A percentile compares a stretch with the other conserved stretches of the same genome.
phyloP scores from a whole-genome alignment of 2,329 filamentous ascomycete genomes.

The Colletotrichum siamense region DNA sequence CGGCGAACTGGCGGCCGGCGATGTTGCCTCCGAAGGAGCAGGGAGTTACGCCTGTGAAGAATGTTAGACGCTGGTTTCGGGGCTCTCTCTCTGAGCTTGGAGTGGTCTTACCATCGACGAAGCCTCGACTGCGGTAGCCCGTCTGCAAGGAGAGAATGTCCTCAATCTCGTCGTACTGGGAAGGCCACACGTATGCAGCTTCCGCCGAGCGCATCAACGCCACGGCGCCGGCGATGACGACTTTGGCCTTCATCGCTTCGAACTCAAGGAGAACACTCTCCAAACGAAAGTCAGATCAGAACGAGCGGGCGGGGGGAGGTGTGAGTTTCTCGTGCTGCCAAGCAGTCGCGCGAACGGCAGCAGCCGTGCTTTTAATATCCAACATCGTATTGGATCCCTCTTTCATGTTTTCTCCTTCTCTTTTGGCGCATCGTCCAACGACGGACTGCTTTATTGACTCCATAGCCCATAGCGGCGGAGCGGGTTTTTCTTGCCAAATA shows the following conservation, averaged over 20 bases:
- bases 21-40: constrained; percentile 26
- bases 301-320: not conserved
- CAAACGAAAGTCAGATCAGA: not conserved
- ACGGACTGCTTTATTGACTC: not conserved
- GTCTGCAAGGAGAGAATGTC: constrained; percentile 26
- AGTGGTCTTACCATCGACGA: constrained; percentile 24
- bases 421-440: not conserved
- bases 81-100: not conserved
- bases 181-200: constrained; percentile 26
- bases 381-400: not conserved
- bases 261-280: not conserved
- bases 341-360: not conserved
- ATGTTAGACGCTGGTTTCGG: not conserved
- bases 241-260: not conserved
- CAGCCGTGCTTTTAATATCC: not conserved
- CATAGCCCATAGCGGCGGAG: not conserved
- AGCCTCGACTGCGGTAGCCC: constrained; percentile 25
- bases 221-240: not conserved
- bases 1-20: constrained; percentile 29
- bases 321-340: not conserved
- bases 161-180: constrained; percentile 25
- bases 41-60: constrained; percentile 11
- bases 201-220: not conserved
- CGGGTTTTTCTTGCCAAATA: not conserved
- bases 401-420: not conserved